Base-by-base conservation (phyloP, 352 stramenopile species). In the Pythium graminicola region DNA sequence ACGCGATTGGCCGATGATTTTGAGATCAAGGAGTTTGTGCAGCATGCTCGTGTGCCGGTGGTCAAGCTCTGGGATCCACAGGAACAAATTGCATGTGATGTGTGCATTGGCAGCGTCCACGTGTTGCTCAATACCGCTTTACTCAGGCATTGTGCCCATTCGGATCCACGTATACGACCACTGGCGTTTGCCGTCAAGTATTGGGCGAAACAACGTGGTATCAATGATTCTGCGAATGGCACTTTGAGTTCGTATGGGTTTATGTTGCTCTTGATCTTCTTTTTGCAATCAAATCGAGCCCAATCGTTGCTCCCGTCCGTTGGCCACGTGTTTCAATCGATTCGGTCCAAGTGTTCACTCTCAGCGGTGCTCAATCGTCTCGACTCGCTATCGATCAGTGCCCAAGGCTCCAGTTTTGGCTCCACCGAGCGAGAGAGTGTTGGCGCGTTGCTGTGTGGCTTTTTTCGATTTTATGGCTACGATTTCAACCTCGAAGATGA, bases 231-330 rank as follows among this genome's bases (percentile, higher is more conserved):
- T 28, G 85, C 77, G 19, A 89, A 97, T 23, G 95, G 97, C 19
- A 99, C 96, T 17, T 73, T 99, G 40, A 98, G 86, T 56, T 98
- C 89, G 8, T 99, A 99, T 61, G 96, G 92, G 0, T 99, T 98
- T 72, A 93, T 98, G 57, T 67, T 99, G 38, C 80, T 98, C 67
- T 67, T 99, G 35, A 80, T 99, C 43, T 96, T 99, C 68, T 99
- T 97, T 73, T 81, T 99, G 35, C 92, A 98, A 62, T 86, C 76
- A 10, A 65, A 69, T 10, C 66, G 76, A 16, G 65, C 71, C 6
- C 65, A 77, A 11, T 70, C 79, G 43, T 49, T 86, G 32, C 53
- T 89, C 35, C 72, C 75, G 31, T 62, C 62, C 4, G 69, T 83
- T 7, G 60, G 71, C 26, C 57, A 67, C 10, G 19, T 72, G 40